Evolutionary conservation across 2,329 filamentous ascomycete genomes (phyloP), one percentile per base, ranked within the genome.

Genomic region (Colletotrichum sp.): DNA sequence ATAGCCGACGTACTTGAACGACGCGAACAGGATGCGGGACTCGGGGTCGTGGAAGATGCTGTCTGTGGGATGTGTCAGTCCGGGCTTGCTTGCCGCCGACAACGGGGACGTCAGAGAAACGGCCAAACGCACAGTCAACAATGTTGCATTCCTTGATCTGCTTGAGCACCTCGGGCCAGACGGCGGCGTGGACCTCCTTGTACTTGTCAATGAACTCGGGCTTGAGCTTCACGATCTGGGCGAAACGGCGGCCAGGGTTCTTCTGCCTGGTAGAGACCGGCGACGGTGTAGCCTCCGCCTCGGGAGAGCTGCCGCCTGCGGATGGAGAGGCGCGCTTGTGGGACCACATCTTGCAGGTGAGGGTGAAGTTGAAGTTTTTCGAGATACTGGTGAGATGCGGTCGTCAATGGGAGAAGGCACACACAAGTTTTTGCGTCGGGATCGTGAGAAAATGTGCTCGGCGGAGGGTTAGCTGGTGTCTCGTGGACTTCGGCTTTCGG

Each of bases 141-240:
- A 96, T 95, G 79, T 94, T 94, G 83, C 92, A 95, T 55, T 93
- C 91, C 82, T 93, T 92, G 81, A 96, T 96, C 85, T 95, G 93
- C 82, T 92, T 89, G 39, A 95, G 85, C 1, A 97, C 94, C 79
- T 94, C 93, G 7, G 94, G 94, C 95, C 94, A 96, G 1, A 95
- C 93, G 6, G 89, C 89, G 8, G 91, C 92, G 81, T 96, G 95
- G 77, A 91, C 93, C 80, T 92, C 89, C 83, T 95, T 96, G 86
- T 96, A 96, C 78, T 92, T 90, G 26, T 90, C 89, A 16, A 94
- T 86, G 77, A 87, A 90, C 78, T 93, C 91, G 15, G 92, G 91
- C 84, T 92, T 94, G 72, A 96, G 89, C 81, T 92, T 92, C 70
- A 96, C 89, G 78, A 95, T 93, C 84, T 96, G 94, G 52, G 90